Evolutionary conservation across 2,329 filamentous ascomycete species (phyloP).

Genomic region (Zarea fungicola): DNA sequence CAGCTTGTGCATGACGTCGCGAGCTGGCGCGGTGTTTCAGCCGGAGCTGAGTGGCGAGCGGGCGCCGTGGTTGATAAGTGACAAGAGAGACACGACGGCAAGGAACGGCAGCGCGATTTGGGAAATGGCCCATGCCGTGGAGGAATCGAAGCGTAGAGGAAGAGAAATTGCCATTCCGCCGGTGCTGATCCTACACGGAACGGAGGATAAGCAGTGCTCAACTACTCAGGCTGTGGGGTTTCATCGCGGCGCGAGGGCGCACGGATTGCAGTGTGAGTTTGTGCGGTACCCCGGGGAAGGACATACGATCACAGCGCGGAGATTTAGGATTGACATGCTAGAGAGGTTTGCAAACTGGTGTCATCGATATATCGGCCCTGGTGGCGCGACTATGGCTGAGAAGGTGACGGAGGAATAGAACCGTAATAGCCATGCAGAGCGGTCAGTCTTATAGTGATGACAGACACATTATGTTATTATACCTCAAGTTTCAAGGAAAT

Average conservation of each 20-base stretch:
- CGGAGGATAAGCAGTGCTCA: slow-evolving; percentile 28
- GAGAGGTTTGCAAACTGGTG: too few relatives aligned
- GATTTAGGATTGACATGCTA: slow-evolving; percentile 23
- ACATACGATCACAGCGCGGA: slow-evolving; percentile 26
- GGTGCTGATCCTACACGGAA: slow-evolving; percentile 23
- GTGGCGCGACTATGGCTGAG: too few relatives aligned
- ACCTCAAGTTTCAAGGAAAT: too few relatives aligned
- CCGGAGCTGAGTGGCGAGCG: slow-evolving; percentile 26
- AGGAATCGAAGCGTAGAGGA: neutral
- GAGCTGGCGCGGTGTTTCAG: slow-evolving; percentile 15
- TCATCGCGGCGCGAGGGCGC: slow-evolving; percentile 23
- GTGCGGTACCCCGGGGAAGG: slow-evolving; percentile 30
- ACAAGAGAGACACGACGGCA: neutral
- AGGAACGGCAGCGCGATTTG: slow-evolving; percentile 7
- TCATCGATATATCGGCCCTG: too few relatives aligned
- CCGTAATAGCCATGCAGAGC: too few relatives aligned
- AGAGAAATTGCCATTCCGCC: slow-evolving; percentile 12
- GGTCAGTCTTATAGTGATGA: too few relatives aligned
- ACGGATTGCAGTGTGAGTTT: slow-evolving; percentile 26
- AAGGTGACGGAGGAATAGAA: too few relatives aligned
- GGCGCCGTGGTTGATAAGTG: slow-evolving; percentile 20
- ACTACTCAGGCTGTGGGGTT: slow-evolving; percentile 29
- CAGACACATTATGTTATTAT: too few relatives aligned
- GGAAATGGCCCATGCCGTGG: slow-evolving; percentile 9
- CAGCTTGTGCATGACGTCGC: slow-evolving; percentile 27